phyloP scores from a whole-genome alignment of 441 rosid genomes.

The Gossypium davidsonii region DNA sequence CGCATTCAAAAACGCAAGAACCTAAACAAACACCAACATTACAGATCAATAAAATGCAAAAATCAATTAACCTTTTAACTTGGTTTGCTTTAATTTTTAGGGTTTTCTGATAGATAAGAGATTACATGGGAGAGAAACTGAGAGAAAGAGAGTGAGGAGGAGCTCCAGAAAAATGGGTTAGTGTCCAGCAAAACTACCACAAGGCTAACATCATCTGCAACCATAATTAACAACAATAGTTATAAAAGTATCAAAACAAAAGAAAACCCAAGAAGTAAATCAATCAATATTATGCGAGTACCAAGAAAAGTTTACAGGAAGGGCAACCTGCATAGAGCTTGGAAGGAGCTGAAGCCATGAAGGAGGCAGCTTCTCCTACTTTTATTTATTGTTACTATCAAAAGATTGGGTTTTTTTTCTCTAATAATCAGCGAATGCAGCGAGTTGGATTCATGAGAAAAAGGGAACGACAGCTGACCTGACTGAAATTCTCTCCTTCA shows the following conservation, averaged over 20 bases:
- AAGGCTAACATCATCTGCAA: slow-evolving; percentile 82
- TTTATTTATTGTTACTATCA: not conserved
- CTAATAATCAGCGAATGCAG: not conserved
- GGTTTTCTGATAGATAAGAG: slow-evolving; percentile 10
- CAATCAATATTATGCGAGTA: not conserved
- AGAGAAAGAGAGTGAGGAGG: slow-evolving; percentile 56
- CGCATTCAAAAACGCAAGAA: slow-evolving; percentile 74
- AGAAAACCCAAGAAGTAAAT: not conserved
- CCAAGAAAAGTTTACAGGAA: not conserved
- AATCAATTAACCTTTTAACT: not conserved
- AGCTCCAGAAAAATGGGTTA: slow-evolving; percentile 80
- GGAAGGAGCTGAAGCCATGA: slow-evolving; percentile 62
- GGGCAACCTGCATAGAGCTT: slow-evolving; percentile 63
- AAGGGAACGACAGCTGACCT: not conserved
- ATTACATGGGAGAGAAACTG: slow-evolving; percentile 78
- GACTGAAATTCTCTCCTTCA: not conserved
- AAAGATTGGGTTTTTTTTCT: not conserved
- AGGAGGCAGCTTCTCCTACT: slow-evolving; percentile 4
- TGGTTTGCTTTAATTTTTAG: slow-evolving; percentile 5
- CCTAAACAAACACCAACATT: slow-evolving; percentile 29
- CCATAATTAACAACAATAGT: not conserved
- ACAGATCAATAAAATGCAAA: not conserved
- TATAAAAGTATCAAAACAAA: not conserved
- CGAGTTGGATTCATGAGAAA: not conserved
- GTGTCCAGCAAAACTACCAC: slow-evolving; percentile 69